Conservation (phyloP, 164 flowering plant genomes). For the Taxillus chinensis region DNA sequence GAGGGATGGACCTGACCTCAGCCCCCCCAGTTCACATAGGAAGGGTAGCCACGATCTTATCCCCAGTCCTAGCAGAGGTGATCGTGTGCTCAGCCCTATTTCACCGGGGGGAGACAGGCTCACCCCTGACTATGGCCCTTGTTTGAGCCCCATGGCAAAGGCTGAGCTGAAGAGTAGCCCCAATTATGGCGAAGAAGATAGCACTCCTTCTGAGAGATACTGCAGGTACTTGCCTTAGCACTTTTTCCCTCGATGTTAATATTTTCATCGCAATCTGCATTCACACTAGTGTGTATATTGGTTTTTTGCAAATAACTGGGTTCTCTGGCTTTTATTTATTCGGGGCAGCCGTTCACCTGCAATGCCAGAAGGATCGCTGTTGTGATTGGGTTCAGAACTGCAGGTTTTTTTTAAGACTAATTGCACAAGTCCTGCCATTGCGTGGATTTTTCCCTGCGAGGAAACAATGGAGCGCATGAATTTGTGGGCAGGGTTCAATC, state of each 20-base stretch:
- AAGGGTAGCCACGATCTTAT: not conserved
- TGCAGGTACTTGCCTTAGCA: slow-evolving; percentile 16
- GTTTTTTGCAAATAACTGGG: too few species aligned
- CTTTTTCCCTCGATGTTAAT: not conserved
- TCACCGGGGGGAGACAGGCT: not conserved
- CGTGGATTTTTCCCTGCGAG: too few species aligned
- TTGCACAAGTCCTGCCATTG: too few species aligned
- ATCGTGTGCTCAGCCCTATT: not conserved
- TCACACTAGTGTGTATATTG: not conserved
- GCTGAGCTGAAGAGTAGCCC: slow-evolving; percentile 23
- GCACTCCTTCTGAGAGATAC: slow-evolving; percentile 30
- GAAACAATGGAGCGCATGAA: too few species aligned
- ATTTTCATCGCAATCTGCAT: not conserved
- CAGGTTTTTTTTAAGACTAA: too few species aligned
- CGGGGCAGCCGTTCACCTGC: slow-evolving; percentile 32
- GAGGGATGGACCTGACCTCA: not conserved
- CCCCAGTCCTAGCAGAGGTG: slow-evolving; percentile 2
- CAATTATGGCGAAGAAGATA: slow-evolving; percentile 23
- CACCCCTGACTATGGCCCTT: slow-evolving; percentile 11
- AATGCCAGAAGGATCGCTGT: slow-evolving; percentile 23
- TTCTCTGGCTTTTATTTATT: not conserved
- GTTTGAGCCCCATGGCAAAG: slow-evolving; percentile 12
- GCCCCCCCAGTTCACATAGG: not conserved
- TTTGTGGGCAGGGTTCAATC: too few species aligned
- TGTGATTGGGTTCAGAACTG: not conserved